Conservation (phyloP, 2,329 filamentous ascomycete species). For the Aureobasidium sp. region DNA sequence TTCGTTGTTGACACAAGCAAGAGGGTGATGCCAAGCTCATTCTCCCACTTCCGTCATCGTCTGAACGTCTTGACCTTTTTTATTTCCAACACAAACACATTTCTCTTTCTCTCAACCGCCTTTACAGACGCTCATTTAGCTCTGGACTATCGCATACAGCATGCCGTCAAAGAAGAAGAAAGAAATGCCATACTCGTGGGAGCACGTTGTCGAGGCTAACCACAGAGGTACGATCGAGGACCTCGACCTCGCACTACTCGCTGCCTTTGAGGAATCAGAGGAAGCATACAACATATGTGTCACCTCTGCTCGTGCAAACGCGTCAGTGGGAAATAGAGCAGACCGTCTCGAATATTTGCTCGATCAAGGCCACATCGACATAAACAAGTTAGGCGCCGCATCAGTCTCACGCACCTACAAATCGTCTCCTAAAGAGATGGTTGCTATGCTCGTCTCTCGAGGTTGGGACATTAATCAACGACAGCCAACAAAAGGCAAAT, state of each 20-base stretch:
- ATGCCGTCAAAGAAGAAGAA: not conserved
- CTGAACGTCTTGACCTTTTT: not conserved
- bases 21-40: not conserved
- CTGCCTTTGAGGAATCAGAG: not conserved
- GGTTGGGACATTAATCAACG: not conserved
- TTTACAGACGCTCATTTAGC: no score
- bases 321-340: not conserved
- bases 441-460: not conserved
- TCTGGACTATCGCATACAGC: not conserved
- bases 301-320: not conserved
- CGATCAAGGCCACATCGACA: not conserved
- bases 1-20: not conserved
- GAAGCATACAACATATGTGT: not conserved
- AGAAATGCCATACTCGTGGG: not conserved
- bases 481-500: not conserved
- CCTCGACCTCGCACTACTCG: not conserved
- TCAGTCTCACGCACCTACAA: not conserved
- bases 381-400: not conserved
- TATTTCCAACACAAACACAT: not conserved
- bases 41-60: slow-evolving; percentile 1
- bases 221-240: not conserved
- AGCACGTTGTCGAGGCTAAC: not conserved
- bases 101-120: not conserved
- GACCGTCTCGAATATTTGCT: not conserved
- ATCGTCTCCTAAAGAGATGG: not conserved